Conservation (phyloP, 352 stramenopile species). For the Globisporangium yorkense region DNA sequence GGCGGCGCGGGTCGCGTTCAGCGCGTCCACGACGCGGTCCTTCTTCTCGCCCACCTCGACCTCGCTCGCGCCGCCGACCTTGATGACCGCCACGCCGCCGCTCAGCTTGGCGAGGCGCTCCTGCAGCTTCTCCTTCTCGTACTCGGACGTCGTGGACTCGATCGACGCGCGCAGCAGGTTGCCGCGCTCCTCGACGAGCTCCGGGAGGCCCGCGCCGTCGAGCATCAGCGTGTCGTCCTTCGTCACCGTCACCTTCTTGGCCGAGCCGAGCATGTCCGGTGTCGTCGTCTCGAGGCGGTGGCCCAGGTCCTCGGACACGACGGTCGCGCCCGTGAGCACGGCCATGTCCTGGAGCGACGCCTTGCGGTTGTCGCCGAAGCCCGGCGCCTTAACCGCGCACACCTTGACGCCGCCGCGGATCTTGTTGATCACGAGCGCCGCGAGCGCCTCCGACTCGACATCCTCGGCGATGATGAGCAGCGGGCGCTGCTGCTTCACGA, state of each 20-base stretch:
- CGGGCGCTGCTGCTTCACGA: conserved; percentile 95
- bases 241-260: conserved; percentile 95
- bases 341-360: conserved; percentile 99
- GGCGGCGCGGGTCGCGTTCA: conserved; percentile 98
- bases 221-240: conserved; percentile 99
- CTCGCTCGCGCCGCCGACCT: conserved; percentile 98
- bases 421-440: conserved; percentile 99
- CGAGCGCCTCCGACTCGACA: conserved; percentile 98
- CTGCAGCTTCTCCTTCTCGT: conserved; percentile 99
- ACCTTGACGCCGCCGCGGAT: conserved; percentile 99
- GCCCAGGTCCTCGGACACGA: conserved; percentile 98
- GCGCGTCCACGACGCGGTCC: conserved; percentile 98
- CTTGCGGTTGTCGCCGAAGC: conserved; percentile 99
- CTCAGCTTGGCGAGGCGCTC: conserved; percentile 99
- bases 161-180: conserved; percentile 95
- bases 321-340: conserved; percentile 96
- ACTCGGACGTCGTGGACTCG: conserved; percentile 96
- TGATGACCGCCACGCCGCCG: conserved; percentile 99
- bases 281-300: conserved; percentile 98
- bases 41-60: conserved; percentile 99
- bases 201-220: conserved; percentile 91
- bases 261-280: conserved; percentile 92
- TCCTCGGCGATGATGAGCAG: conserved; percentile 99
- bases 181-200: conserved; percentile 95
- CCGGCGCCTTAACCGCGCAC: conserved; percentile 98